A percentile compares a stretch with the other conserved stretches of the same genome.
phyloP scores from a whole-genome alignment of 2,329 filamentous ascomycete genomes.

The Penicillium italicum region DNA sequence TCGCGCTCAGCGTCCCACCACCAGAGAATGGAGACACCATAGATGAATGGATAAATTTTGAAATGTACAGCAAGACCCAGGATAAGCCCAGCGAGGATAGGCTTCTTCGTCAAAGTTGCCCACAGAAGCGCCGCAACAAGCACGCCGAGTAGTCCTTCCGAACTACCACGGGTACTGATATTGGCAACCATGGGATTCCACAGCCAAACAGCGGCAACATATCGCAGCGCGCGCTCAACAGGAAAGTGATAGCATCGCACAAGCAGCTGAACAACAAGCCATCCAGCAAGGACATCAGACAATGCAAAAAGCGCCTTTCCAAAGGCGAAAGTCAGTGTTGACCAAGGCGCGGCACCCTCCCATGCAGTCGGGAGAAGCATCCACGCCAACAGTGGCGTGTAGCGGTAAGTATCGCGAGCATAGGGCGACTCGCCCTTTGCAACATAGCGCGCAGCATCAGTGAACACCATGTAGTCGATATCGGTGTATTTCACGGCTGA shows the following conservation, averaged over 20 bases:
- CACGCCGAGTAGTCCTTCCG: slow-evolving; percentile 82
- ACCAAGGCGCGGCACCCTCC: slow-evolving; percentile 28
- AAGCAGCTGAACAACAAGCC: slow-evolving; percentile 63
- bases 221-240: slow-evolving; percentile 61
- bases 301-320: slow-evolving; percentile 84
- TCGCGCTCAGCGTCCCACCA: slow-evolving; percentile 35
- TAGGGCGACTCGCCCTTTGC: slow-evolving; percentile 71
- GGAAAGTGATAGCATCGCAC: slow-evolving; percentile 47
- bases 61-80: slow-evolving; percentile 88
- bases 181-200: slow-evolving; percentile 98
- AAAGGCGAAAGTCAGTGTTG: slow-evolving; percentile 57
- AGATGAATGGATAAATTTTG: slow-evolving; percentile 98
- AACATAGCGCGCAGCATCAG: slow-evolving; percentile 80
- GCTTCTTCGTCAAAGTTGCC: slow-evolving; percentile 65
- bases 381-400: slow-evolving; percentile 92
- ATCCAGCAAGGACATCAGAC: slow-evolving; percentile 80
- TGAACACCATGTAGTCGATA: slow-evolving; percentile 98
- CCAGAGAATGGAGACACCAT: slow-evolving; percentile 60
- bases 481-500: slow-evolving; percentile 97
- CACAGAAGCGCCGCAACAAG: slow-evolving; percentile 79
- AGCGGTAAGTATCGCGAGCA: slow-evolving; percentile 87
- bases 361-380: slow-evolving; percentile 75
- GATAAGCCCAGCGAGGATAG: slow-evolving; percentile 66
- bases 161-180: slow-evolving; percentile 92
- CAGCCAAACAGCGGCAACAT: slow-evolving; percentile 77